Conservation (phyloP, 441 rosid genomes). For the Sinapis alba region DNA sequence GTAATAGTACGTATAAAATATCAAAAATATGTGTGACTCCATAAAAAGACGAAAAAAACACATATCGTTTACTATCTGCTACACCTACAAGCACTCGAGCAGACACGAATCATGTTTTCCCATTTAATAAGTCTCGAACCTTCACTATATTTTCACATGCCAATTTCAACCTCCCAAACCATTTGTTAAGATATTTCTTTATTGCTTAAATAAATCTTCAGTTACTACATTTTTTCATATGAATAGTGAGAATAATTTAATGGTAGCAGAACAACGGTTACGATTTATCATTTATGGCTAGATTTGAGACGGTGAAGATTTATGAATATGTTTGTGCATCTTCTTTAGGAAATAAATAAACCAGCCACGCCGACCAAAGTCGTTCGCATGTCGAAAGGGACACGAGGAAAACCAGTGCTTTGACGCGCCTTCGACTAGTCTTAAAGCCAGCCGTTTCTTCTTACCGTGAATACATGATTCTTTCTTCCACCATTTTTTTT, state of each 20-base stretch:
- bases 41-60: conserved; percentile 4
- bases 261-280: conserved; percentile 22
- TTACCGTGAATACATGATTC: neutral
- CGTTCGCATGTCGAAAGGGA: no score
- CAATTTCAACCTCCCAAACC: neutral
- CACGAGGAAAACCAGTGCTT: conserved; percentile 11
- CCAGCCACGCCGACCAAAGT: no score
- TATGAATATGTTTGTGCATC: neutral
- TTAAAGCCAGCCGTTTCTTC: conserved; percentile 20
- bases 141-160: conserved; percentile 2
- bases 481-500: conserved; percentile 8
- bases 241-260: conserved; percentile 6
- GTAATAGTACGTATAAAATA: neutral
- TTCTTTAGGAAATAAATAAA: no score
- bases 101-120: conserved; percentile 23
- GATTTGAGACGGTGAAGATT: conserved; percentile 15
- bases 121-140: conserved; percentile 19
- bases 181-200: neutral
- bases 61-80: conserved; percentile 9
- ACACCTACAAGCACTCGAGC: conserved; percentile 15
- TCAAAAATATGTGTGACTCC: neutral
- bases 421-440: conserved; percentile 27
- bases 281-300: neutral
- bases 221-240: neutral
- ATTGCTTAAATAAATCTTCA: neutral